Evolutionary conservation across 2,329 filamentous ascomycete species (phyloP).

Genomic region (Alternaria hordeiaustralica): DNA sequence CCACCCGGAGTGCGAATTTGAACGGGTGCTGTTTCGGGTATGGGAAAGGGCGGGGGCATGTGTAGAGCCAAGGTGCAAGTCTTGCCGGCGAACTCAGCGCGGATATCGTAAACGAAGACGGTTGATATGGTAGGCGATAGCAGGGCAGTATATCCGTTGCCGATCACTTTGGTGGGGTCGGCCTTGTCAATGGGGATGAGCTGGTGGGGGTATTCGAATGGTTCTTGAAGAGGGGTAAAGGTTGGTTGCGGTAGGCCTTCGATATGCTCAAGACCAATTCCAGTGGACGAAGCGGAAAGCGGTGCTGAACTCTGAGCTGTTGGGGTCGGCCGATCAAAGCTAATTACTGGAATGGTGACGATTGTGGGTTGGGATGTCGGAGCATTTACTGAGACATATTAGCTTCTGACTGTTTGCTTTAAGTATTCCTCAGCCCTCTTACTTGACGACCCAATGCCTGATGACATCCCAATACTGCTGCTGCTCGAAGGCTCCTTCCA

Average conservation of each 20-base stretch:
- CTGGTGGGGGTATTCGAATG: slow-evolving; percentile 47
- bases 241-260: background rate
- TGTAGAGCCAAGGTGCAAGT: slow-evolving; percentile 58
- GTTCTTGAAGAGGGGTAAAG: background rate
- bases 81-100: slow-evolving; percentile 47
- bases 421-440: slow-evolving; percentile 10
- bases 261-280: background rate
- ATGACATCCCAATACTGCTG: slow-evolving; percentile 19
- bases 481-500: slow-evolving; percentile 18
- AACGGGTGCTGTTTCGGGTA: slow-evolving; percentile 38
- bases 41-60: slow-evolving; percentile 49
- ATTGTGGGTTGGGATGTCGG: slow-evolving; percentile 20
- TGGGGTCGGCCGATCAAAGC: background rate
- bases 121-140: slow-evolving; percentile 49
- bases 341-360: slow-evolving; percentile 9
- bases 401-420: background rate
- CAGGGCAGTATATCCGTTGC: slow-evolving; percentile 49
- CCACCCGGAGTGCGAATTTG: slow-evolving; percentile 41
- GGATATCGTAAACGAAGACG: slow-evolving; percentile 58
- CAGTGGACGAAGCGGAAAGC: background rate
- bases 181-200: slow-evolving; percentile 47
- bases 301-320: background rate
- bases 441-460: slow-evolving; percentile 13
- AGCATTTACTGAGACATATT: background rate
- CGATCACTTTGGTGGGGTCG: slow-evolving; percentile 49